Base-by-base conservation (phyloP, 2,329 filamentous ascomycete genomes). In the Apiospora malaysiana region DNA sequence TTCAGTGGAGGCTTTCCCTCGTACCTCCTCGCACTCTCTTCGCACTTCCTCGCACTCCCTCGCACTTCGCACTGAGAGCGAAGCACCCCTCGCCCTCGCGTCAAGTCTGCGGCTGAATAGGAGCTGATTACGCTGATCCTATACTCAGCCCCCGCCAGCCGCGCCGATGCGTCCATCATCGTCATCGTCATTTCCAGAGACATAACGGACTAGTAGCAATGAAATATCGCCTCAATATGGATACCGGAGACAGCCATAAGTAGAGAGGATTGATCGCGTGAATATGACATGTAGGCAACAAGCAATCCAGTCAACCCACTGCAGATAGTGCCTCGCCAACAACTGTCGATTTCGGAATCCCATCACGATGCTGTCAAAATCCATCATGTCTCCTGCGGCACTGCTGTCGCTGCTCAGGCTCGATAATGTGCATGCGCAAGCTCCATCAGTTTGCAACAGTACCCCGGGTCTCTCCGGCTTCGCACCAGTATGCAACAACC, bases 321-420 rank as follows among this genome's bases (percentile, higher is more conserved):
- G 12, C 25, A 63, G 56, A n/a, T 4, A 63, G 56, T 32, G 56
- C n/a, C 16, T n/a, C 14, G 16, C 6, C n/a, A 63, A 32, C 37
- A 63, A n/a, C 21, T 63, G 56, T 32, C 56, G 25, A 32, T 63
- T n/a, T 37, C 12, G 6, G 8, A 63, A 63, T 14, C 25, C 7
- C 56, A 63, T 63, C 25, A 63, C 56, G 56, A 63, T 63, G 56
- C 7, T 63, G 4, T 63, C 56, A 2, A 63, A 32, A 63, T n/a
- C n/a, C n/a, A 63, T 9, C 14, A 16, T n/a, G 2, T 21, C 23
- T 9, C 56, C 56, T 63, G 25, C 56, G 8, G 56, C 56, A 12
- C 25, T 63, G 12, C 56, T 63, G n/a, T 37, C 56, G 56, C 56
- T 63, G 56, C 25, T 40, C 25, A 63, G 37, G 56, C 56, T 63